Base-by-base conservation (phyloP, 176 grass and related monocot genomes). In the Oryza meyeriana region DNA sequence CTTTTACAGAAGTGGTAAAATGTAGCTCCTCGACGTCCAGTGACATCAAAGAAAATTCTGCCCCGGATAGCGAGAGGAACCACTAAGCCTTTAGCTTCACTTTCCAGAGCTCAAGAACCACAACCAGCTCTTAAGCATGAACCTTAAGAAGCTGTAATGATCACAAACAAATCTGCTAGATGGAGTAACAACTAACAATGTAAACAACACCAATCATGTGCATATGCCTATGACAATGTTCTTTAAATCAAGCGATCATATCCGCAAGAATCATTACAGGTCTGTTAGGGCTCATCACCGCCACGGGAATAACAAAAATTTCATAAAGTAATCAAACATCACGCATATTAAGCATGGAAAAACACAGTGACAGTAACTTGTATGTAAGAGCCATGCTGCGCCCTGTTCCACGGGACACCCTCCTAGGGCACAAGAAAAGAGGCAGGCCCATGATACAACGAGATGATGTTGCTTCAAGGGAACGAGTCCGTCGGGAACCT, bases 61-160 rank as follows among this genome's bases (percentile, higher is more conserved):
- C 79, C 83, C 10, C 12, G 64, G 90, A 96, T 93, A 96, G 86
- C 90, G 73, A 93, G 90, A 85, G 88, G 90, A 91, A 79, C 81
- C 69, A 39, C n/a, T 39, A 28, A 35, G 71, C 8, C 0, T 90
- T 27, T 93, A 14, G 88, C 81, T 97, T 93, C 77, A 82, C 59
- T 87, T 81, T 78, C 72, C 36, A 76, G 25, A 81, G 83, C 73
- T 78, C 76, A 87, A 1, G 68, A 85, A 85, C 30, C 52, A 52
- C 29, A 44, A 65, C 18, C 40, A 62, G 33, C 35, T 83, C 34
- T 79, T 73, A 74, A 25, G 77, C 84, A 69, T 69, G 59, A 89
- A 82, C 78, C 30, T 71, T 79, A 39, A 67, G 74, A 96, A 91
- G 90, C 80, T 0, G 1, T n/a, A 47, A 47, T 2, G 61, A 72